Percentiles rank a stretch among this genome's conserved stretches.
phyloP scores from a whole-genome alignment of 2,329 filamentous ascomycete species.

The Pseudogymnoascus sp. region DNA sequence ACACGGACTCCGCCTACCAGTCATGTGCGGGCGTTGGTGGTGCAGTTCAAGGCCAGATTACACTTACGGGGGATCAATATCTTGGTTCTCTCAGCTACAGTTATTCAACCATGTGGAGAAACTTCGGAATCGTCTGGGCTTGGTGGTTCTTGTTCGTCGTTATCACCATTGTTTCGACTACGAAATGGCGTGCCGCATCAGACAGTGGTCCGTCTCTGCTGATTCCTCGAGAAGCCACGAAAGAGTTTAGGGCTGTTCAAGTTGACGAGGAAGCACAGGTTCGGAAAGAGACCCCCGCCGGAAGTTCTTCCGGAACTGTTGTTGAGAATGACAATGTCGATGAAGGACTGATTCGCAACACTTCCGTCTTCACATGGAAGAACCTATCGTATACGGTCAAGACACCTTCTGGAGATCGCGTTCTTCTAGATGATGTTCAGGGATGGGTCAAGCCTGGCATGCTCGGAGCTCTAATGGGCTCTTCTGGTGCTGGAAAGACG shows the following conservation, averaged over 20 bases:
- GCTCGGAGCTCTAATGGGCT: slow-evolving; percentile 55
- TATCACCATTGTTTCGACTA: slow-evolving; percentile 50
- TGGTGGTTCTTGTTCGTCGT: slow-evolving; percentile 54
- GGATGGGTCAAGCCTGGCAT: slow-evolving; percentile 72
- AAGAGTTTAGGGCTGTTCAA: neutral
- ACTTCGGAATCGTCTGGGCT: slow-evolving; percentile 54
- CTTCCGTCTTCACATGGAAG: slow-evolving; percentile 66
- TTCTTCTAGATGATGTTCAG: slow-evolving; percentile 69
- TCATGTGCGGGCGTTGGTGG: slow-evolving; percentile 53
- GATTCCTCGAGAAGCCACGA: neutral
- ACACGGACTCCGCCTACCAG: slow-evolving; percentile 36
- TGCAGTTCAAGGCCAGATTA: slow-evolving; percentile 39
- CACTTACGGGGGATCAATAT: slow-evolving; percentile 50
- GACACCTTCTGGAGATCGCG: slow-evolving; percentile 51
- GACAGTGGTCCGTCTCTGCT: neutral
- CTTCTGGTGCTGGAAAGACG: slow-evolving; percentile 71
- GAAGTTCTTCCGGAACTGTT: slow-evolving; percentile 15
- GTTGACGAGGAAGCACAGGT: slow-evolving; percentile 12
- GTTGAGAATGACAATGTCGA: slow-evolving; percentile 22
- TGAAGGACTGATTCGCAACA: slow-evolving; percentile 49
- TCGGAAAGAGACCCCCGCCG: slow-evolving; percentile 14
- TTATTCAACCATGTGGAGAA: slow-evolving; percentile 47
- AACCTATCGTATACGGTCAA: slow-evolving; percentile 61
- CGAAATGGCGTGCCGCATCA: slow-evolving; percentile 37
- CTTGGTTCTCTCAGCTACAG: slow-evolving; percentile 46